phyloP scores from a whole-genome alignment of 306 rosid genomes.

The Hippophae gyantsensis region DNA sequence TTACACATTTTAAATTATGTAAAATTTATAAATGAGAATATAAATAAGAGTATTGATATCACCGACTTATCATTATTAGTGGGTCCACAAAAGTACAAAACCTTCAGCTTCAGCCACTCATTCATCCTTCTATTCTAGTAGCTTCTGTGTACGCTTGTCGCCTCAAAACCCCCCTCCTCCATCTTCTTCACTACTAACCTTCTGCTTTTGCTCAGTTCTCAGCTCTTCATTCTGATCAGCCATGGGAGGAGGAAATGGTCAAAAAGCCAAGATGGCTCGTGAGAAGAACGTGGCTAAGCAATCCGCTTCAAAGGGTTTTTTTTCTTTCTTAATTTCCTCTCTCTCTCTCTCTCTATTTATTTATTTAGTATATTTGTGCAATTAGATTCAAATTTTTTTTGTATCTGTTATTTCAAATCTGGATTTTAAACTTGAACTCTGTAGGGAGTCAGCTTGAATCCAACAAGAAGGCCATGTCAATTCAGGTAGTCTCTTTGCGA shows the following conservation, averaged over 20 bases:
- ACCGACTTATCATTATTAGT: no score
- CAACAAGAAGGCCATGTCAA: slow-evolving; percentile 68
- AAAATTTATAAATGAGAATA: no score
- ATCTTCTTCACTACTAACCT: background rate
- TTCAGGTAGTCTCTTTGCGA: slow-evolving; percentile 44
- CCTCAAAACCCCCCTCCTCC: background rate
- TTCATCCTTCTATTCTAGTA: background rate
- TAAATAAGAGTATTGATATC: no score
- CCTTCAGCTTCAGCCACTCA: no score
- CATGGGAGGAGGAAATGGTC: slow-evolving; percentile 95
- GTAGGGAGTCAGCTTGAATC: slow-evolving; percentile 72
- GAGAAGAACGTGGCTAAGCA: slow-evolving; percentile 72
- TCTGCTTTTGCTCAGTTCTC: background rate
- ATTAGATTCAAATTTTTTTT: background rate
- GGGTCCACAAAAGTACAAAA: no score
- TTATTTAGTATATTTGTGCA: no score
- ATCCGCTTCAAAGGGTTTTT: slow-evolving; percentile 41
- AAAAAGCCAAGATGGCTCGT: slow-evolving; percentile 80
- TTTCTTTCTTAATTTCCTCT: background rate
- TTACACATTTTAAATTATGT: no score
- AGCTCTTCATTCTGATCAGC: slow-evolving; percentile 1
- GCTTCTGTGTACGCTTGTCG: background rate
- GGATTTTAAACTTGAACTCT: background rate
- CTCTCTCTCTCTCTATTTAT: background rate
- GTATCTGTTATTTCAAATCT: slow-evolving; percentile 3